These are phyloP conservation scores for Penicillium turbatum DNA, from an alignment of 495 filamentous ascomycete genomes.

Conservation along the genomic window DNA sequence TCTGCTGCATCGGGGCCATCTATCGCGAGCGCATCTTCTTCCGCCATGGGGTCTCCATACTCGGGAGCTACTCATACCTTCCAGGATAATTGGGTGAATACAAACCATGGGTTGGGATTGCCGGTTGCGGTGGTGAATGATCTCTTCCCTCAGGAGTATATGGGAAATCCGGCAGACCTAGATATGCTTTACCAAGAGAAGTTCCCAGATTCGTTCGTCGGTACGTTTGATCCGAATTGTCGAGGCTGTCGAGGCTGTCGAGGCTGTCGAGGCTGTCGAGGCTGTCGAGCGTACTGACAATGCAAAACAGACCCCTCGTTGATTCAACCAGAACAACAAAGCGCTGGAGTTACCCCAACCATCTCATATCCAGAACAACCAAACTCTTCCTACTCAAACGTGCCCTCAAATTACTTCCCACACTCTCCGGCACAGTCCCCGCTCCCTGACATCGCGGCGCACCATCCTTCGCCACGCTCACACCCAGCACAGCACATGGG, in stretches of 20 bases:
- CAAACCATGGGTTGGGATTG: constrained; percentile 58
- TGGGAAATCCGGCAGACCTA: constrained; percentile 29
- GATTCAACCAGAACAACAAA: constrained; percentile 45
- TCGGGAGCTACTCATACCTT: constrained; percentile 58
- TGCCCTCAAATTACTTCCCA: constrained; percentile 27
- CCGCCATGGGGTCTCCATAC: constrained; percentile 76
- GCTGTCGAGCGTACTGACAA: constrained; percentile 5
- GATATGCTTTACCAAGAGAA: constrained; percentile 55
- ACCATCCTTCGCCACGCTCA: constrained; percentile 26
- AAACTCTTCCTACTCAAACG: constrained; percentile 20
- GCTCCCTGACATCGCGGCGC: constrained; percentile 25
- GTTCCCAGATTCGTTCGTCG: constrained; percentile 60
- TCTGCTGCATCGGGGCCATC: constrained; percentile 75
- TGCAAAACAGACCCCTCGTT: constrained; percentile 52
- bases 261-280: too few relatives aligned
- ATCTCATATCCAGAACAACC: constrained; percentile 35
- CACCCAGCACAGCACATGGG: constrained; percentile 26
- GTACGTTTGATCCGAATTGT: constrained; percentile 56
- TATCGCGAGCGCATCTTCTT: constrained; percentile 66
- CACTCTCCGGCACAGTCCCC: constrained; percentile 37
- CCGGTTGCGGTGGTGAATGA: constrained; percentile 64
- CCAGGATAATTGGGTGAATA: constrained; percentile 58
- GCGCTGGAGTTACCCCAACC: constrained; percentile 27
- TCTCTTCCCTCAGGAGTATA: constrained; percentile 50
- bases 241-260: neutral